A percentile compares a stretch with the other conserved stretches of the same genome.
Conservation (phyloP, 2,329 filamentous ascomycete species). For the Aspergillus chevalieri region DNA sequence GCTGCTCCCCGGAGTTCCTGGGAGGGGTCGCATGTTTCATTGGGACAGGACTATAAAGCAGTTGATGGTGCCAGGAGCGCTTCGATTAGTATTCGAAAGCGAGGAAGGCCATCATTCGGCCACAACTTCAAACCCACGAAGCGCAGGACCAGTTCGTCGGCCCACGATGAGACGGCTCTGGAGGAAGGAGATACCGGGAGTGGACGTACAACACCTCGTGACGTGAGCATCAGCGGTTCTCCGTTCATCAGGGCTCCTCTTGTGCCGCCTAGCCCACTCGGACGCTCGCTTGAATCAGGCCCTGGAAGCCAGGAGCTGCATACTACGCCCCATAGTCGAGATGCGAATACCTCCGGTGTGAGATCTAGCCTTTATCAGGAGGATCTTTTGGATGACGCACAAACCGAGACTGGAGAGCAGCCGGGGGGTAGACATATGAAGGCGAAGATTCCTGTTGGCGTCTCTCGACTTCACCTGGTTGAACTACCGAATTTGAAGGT, state of each 20-base stretch:
- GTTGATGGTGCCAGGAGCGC: conserved; percentile 7
- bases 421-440: conserved; percentile 26
- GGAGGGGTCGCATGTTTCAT: conserved; percentile 15
- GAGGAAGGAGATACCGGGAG: conserved; percentile 17
- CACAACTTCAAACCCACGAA: conserved; percentile 22
- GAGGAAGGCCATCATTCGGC: conserved; percentile 27
- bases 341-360: conserved; percentile 22
- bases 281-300: conserved; percentile 24
- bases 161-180: conserved; percentile 17
- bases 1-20: conserved; percentile 3
- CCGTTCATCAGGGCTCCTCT: conserved; percentile 43
- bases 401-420: conserved; percentile 9
- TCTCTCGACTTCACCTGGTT: conserved; percentile 85
- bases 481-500: conserved; percentile 64
- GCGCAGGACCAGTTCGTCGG: conserved; percentile 21
- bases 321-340: conserved; percentile 8
- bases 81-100: conserved; percentile 18
- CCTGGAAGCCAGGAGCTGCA: conserved; percentile 14
- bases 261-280: conserved; percentile 23
- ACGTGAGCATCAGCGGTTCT: conserved; percentile 42
- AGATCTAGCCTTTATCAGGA: conserved; percentile 20
- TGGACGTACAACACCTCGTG: conserved; percentile 21
- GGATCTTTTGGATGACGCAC: conserved; percentile 7
- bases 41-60: conserved; percentile 11
- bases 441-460: conserved; percentile 71